Conservation (phyloP, 805 yeast genomes). For the Lipomyces orientalis region DNA sequence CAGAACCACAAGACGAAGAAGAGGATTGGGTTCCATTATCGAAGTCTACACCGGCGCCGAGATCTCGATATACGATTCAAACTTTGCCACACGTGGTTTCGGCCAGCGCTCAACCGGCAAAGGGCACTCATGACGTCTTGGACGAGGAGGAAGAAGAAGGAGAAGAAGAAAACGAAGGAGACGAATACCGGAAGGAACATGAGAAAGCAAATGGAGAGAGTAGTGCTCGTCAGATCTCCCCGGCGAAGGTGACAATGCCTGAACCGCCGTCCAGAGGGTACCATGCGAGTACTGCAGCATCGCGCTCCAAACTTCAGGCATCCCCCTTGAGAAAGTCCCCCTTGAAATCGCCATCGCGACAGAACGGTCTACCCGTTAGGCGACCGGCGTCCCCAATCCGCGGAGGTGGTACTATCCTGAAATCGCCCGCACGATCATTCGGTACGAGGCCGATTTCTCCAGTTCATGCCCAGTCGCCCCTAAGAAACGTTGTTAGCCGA, state of each 20-base stretch:
- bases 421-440: slow-evolving; percentile 7
- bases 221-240: neutral
- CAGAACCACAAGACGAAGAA: slow-evolving; percentile 30
- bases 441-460: slow-evolving; percentile 21
- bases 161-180: neutral
- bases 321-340: slow-evolving; percentile 10
- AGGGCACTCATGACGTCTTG: slow-evolving; percentile 4
- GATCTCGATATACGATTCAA: slow-evolving; percentile 16
- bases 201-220: neutral
- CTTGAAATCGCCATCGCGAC: slow-evolving; percentile 6
- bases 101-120: neutral
- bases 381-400: slow-evolving; percentile 12
- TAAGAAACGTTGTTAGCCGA: slow-evolving; percentile 13
- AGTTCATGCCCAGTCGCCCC: slow-evolving; percentile 17
- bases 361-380: neutral
- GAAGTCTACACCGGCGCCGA: slow-evolving; percentile 33
- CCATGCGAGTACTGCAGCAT: slow-evolving; percentile 26
- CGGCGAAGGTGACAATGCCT: neutral
- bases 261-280: slow-evolving; percentile 7
- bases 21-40: slow-evolving; percentile 39
- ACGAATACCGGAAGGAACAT: neutral
- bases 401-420: neutral
- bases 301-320: slow-evolving; percentile 24
- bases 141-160: slow-evolving; percentile 20
- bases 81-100: neutral